Base-by-base conservation (phyloP, 768 basidiomycete species). In the Mycena leptocephala region DNA sequence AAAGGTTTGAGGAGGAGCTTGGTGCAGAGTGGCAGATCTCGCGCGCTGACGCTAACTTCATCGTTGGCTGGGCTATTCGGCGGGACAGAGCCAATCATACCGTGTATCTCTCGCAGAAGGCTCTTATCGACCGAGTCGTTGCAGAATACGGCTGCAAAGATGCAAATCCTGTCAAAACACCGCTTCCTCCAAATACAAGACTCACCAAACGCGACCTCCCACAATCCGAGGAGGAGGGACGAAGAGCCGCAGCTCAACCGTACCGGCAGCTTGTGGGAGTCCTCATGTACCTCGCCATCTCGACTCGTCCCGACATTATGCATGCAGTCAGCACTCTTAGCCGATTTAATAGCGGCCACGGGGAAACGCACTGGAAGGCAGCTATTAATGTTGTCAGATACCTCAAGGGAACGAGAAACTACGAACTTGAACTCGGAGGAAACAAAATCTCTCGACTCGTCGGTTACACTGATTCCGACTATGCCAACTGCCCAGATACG, bases 61-160 rank as follows among this genome's bases (percentile, higher is more conserved):
- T 79, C 39, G 70, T 90, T 1, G 87, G 88, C 0, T 86, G 89
- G 28, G 81, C 79, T 4, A 82, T 88, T 24, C 35, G 76, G 18
- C 79, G 82, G 0, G 81, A 88, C 37, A 75, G 78, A 6, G 13
- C 46, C 2, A 58, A 63, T 4, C 61, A 74, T n/a, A 79, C 78
- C 0, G 68, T 85, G 2, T 28, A 48, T 13, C 62, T 86, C 1
- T 79, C 78, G 9, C 84, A 87, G 32, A 70, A 43, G n/a, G 56
- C 56, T 13, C 69, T 87, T 61, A 82, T 87, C 22, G 79, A 85
- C n/a, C 62, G 70, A 1, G 81, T 87, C 63, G 55, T 87, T 33
- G 14, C 30, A 0, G 75, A 76, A 11, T 87, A 84, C 72, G 74
- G 79, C 8, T 80, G 85, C 30, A 64, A 74, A 0, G 75, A 81